Evolutionary conservation across 208 protist species (phyloP).

Genomic region (Trypanosomatidae sp.): DNA sequence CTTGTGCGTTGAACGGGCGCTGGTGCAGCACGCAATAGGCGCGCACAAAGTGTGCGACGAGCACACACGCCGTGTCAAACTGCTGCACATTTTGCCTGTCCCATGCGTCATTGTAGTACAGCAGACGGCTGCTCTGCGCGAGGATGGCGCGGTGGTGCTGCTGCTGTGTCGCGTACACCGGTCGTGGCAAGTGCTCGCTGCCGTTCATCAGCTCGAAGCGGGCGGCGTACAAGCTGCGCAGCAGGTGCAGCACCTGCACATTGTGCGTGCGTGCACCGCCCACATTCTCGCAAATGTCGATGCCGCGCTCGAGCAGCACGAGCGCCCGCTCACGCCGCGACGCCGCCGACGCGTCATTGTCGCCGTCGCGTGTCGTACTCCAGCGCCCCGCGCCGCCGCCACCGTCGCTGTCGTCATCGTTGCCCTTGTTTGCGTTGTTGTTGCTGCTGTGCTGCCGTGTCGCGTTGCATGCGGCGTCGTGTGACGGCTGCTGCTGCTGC

Average conservation of each 20-base stretch:
- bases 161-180: constrained; percentile 20
- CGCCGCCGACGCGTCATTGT: constrained; percentile 5
- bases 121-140: constrained; percentile 33
- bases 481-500: too few relatives aligned
- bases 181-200: constrained; percentile 51
- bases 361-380: constrained; percentile 2
- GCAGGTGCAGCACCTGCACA: constrained; percentile 15
- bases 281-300: constrained; percentile 61
- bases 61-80: constrained; percentile 56
- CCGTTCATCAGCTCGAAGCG: constrained; percentile 72
- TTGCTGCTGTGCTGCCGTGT: too few relatives aligned
- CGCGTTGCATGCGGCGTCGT: too few relatives aligned
- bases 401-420: too few relatives aligned
- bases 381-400: neutral
- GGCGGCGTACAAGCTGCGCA: constrained; percentile 47
- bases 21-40: constrained; percentile 56
- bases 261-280: constrained; percentile 14
- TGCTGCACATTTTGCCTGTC: constrained; percentile 46
- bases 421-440: too few relatives aligned
- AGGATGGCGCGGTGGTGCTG: constrained; percentile 53
- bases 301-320: constrained; percentile 38
- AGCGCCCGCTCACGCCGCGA: constrained; percentile 36
- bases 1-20: constrained; percentile 32
- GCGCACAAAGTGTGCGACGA: constrained; percentile 64
- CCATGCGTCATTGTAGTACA: constrained; percentile 63